Conservation (phyloP, 1,139 yeast species). For the Tardiomyces depauwii region DNA sequence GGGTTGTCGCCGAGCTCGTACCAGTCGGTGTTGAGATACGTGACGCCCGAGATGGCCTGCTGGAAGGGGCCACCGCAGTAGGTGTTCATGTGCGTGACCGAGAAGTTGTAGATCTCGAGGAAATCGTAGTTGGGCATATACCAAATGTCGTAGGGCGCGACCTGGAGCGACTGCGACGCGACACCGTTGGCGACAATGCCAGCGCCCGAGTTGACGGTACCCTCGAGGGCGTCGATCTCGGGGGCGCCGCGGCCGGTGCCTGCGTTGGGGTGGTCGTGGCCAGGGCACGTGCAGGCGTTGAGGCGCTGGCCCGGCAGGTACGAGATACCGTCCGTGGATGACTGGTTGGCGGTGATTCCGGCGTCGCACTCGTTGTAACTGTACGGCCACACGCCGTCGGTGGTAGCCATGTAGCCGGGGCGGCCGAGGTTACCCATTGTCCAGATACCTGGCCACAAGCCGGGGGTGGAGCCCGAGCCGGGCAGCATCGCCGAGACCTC, state of each 20-base stretch:
- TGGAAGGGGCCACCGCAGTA: constrained; percentile 81
- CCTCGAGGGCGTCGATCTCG: constrained; percentile 80
- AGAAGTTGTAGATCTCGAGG: constrained; percentile 47
- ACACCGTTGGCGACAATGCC: constrained; percentile 38
- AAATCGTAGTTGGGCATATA: constrained; percentile 70
- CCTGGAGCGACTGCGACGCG: constrained; percentile 72
- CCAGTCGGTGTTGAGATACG: constrained; percentile 66
- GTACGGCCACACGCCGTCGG: constrained; percentile 88
- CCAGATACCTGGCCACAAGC: constrained; percentile 91
- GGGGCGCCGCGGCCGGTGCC: constrained; percentile 86
- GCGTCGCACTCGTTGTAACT: constrained; percentile 75
- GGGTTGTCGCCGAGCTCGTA: constrained; percentile 38
- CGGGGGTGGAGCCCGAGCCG: constrained; percentile 54
- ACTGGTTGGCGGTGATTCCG: constrained; percentile 84
- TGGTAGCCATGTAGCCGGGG: constrained; percentile 67
- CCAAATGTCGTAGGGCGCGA: constrained; percentile 85
- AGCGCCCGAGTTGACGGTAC: constrained; percentile 40
- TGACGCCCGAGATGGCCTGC: constrained; percentile 69
- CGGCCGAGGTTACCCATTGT: constrained; percentile 77
- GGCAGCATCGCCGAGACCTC: constrained; percentile 66
- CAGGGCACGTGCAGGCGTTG: constrained; percentile 58
- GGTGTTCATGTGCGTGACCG: constrained; percentile 59
- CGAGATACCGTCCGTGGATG: constrained; percentile 70
- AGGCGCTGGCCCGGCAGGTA: constrained; percentile 70
- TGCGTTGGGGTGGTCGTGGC: constrained; percentile 67